These are phyloP conservation scores for Sonneratia alba DNA, from an alignment of 345 rosid genomes.

Conservation along the genomic window DNA sequence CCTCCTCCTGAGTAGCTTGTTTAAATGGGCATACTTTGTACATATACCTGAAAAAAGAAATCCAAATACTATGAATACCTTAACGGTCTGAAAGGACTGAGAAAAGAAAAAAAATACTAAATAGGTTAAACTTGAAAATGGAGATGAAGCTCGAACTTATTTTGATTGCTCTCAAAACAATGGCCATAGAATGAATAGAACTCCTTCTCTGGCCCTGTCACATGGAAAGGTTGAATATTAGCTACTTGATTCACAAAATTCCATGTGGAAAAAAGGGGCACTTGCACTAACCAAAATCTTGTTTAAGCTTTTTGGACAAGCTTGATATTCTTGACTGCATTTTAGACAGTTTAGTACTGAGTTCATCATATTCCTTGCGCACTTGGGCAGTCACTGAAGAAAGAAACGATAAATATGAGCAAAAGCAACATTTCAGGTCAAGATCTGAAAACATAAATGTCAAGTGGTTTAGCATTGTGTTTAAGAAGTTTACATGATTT, in stretches of 20 bases:
- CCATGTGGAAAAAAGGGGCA: neutral
- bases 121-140: neutral
- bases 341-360: slow-evolving; percentile 61
- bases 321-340: slow-evolving; percentile 78
- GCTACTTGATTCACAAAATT: neutral
- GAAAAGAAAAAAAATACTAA: neutral
- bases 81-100: neutral
- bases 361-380: slow-evolving; percentile 76
- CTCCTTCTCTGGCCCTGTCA: slow-evolving; percentile 79
- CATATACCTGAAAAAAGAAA: slow-evolving; percentile 49
- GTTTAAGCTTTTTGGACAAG: slow-evolving; percentile 66
- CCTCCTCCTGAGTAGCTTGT: slow-evolving; percentile 82
- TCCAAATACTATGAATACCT: neutral
- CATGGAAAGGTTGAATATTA: neutral
- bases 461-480: slow-evolving; percentile 8
- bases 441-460: neutral
- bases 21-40: slow-evolving; percentile 89
- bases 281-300: slow-evolving; percentile 64
- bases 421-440: slow-evolving; percentile 2
- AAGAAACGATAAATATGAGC: slow-evolving; percentile 17
- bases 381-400: slow-evolving; percentile 63
- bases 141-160: slow-evolving; percentile 39
- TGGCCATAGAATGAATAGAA: slow-evolving; percentile 72
- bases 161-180: slow-evolving; percentile 86
- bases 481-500: slow-evolving; percentile 41